These are phyloP conservation scores for Galerina sulciceps DNA, from an alignment of 768 basidiomycete genomes.

Conservation along the genomic window DNA sequence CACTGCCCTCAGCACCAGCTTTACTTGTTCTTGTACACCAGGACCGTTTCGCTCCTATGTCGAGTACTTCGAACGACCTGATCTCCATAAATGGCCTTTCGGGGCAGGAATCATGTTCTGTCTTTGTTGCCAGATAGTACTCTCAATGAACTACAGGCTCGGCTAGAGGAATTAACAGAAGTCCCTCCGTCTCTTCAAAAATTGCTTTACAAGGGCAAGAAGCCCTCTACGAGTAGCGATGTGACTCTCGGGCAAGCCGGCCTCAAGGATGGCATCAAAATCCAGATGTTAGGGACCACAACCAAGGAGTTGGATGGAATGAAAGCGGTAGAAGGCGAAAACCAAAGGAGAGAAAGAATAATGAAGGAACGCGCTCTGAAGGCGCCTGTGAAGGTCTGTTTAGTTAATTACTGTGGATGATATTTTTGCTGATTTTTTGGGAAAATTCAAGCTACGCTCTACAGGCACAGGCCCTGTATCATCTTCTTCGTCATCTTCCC, in stretches of 20 bases:
- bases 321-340: conserved; percentile 59
- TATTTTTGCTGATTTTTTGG: neutral
- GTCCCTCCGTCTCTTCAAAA: conserved; percentile 74
- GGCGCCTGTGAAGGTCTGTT: conserved; percentile 58
- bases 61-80: neutral
- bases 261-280: conserved; percentile 65
- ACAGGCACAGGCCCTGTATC: conserved; percentile 41
- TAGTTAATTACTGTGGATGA: neutral
- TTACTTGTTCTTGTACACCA: neutral
- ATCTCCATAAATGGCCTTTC: conserved; percentile 39
- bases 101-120: conserved; percentile 52
- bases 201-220: conserved; percentile 74
- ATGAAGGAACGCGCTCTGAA: conserved; percentile 61
- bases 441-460: conserved; percentile 52
- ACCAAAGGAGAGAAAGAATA: conserved; percentile 59
- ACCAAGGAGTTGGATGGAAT: conserved; percentile 57
- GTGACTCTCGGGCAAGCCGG: conserved; percentile 47
- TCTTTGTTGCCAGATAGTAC: conserved; percentile 53
- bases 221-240: conserved; percentile 22
- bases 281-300: conserved; percentile 76
- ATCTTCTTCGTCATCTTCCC: conserved; percentile 28
- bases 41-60: neutral
- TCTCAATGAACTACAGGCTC: conserved; percentile 52
- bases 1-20: neutral
- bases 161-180: conserved; percentile 64